Evolutionary conservation across 106 monocot species (phyloP), one percentile per base, ranked within the genome.

Genomic region (Apostasia ramifera): DNA sequence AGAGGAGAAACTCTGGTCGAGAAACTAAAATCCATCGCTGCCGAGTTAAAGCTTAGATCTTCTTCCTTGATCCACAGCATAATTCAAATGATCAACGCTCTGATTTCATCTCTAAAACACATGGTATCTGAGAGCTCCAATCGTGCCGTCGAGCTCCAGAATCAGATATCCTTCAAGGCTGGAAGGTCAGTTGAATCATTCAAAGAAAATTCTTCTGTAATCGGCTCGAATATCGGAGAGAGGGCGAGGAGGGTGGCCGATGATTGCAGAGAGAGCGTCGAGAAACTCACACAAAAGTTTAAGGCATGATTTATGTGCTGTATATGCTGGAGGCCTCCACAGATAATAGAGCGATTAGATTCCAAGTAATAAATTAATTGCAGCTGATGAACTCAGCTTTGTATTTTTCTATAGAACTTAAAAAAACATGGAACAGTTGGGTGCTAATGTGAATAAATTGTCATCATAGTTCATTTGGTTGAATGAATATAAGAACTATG

Each of bases 181-280:
- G 76, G 57, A 10, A 71, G 40, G 53, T 80, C 80, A 6, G 44
- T 82, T 14, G 72, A 76, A 40, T 76, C 76, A 54, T 8, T 87
- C 1, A 70, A 76, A 55, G 75, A 64, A 57, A 87, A 67, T 51
- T 73, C 81, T 12, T 71, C 67, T 6, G 74, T 8, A 6, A 72
- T 87, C 14, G 57, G 76, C 40, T 78, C 80, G 8, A 73, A 53
- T 52, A 8, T 84, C 2, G 68, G 72, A 15, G 82, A 89, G n/a
- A 82, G 73, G 55, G 81, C 84, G 1, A 89, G 75, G 80, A 84
- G 83, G 62, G 81, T 73, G 4, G 62, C 74, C 1, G 85, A 81
- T 55, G 97, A 98, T 66, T 91, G 80, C 78, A 88, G 77, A 59
- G 89, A 78, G 52, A 68, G 78, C 13, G 66, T 87, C 1, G 86